Conservation (phyloP, 2,329 filamentous ascomycete species). For the Xylogone sp. region DNA sequence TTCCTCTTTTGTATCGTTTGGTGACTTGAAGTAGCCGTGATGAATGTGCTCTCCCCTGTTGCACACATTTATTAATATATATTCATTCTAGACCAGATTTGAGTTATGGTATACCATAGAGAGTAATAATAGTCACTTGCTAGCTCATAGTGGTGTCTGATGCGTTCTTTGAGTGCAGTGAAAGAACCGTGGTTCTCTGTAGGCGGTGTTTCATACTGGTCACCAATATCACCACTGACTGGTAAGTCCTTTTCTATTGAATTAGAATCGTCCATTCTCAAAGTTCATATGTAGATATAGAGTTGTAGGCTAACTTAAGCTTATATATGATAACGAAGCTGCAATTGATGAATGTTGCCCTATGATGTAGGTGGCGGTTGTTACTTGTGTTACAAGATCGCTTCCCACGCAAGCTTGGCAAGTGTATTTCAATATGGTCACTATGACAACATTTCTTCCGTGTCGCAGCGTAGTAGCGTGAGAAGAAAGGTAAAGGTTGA, state of each 20-base stretch:
- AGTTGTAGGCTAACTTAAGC: too few species aligned
- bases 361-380: too few species aligned
- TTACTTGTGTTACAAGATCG: too few species aligned
- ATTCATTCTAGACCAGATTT: not conserved
- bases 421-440: too few species aligned
- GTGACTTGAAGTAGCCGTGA: conserved; percentile 55
- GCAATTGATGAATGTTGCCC: too few species aligned
- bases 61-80: not conserved
- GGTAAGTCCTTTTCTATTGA: not conserved
- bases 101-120: conserved; percentile 43
- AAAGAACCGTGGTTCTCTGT: conserved; percentile 11
- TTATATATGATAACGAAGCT: too few species aligned
- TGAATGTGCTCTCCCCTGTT: conserved; percentile 60
- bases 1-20: conserved; percentile 50
- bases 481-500: too few species aligned
- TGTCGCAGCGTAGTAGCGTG: too few species aligned
- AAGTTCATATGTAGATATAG: not conserved
- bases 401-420: too few species aligned
- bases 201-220: not conserved
- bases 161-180: conserved; percentile 22
- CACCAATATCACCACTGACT: not conserved
- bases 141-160: conserved; percentile 57
- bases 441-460: too few species aligned
- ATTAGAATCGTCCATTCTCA: not conserved
- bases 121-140: conserved; percentile 60